Base-by-base conservation (phyloP, 2,329 filamentous ascomycete genomes). In the Ceratocystis albifundus region DNA sequence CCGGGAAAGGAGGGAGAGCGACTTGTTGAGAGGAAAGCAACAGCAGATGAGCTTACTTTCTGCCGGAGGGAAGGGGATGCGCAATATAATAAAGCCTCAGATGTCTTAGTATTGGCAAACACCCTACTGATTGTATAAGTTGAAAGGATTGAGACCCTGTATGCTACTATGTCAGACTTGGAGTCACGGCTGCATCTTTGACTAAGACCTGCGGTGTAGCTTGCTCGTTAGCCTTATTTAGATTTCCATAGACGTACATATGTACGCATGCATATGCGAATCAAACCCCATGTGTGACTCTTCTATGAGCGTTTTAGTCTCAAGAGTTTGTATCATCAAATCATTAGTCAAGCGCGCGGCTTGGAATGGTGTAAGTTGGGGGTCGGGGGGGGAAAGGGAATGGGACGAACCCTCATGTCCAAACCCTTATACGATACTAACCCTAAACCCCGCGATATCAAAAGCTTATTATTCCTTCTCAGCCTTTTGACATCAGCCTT, bases 401-500 rank as follows among this genome's bases (percentile, higher is more conserved):
- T n/a, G n/a, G 48, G 32, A 44, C 17, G 5, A 20, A 36, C 17
- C 10, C 25, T 8, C 22, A 41, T 17, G n/a, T 22, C 7, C 3
- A 15, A 25, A 32, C 22, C 20, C 20, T 25, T 55, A 3, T 10
- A 4, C 8, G 15, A 1, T 41, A 1, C 28, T 59, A 59, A 36
- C 55, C 55, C 55, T 59, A 59, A 10, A 15, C 25, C 61, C 41
- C 61, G 36, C 62, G 36, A 30, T 22, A 4, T 41, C 10, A 15
- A 15, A 15, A 12, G 36, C 36, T 41, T 15, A 12, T 17, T 22
- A 36, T 32, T 59, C 55, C 3, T 8, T 20, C 6, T 59, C 45
- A 50, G 44, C 62, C 62, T 64, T 41, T 10, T 53, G 45, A 64
- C 20, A 28, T 41, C 62, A 50, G 62, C 25, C 45, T 57, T 5